Evolutionary conservation across 331 rosid species (phyloP).

Genomic region (Phaseolus coccineus): DNA sequence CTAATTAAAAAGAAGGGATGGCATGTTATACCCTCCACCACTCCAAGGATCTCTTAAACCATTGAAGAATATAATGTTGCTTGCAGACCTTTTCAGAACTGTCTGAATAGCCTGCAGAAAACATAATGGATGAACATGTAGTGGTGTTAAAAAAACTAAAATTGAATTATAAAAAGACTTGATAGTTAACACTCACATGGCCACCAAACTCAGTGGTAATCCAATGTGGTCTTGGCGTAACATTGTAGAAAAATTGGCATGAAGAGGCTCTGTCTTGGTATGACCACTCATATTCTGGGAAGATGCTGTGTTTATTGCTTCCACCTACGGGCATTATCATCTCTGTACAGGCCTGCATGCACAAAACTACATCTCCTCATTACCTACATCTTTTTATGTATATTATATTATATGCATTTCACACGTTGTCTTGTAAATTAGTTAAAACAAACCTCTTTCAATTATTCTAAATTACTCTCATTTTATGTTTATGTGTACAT

Average conservation of each 20-base stretch:
- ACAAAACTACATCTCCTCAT: background rate
- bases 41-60: constrained; percentile 99
- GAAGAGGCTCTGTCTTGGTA: constrained; percentile 15
- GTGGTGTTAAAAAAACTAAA: background rate
- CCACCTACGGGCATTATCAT: constrained; percentile 74
- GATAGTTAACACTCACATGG: constrained; percentile 47
- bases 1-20: background rate
- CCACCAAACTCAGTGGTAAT: constrained; percentile 84
- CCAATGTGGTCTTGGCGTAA: constrained; percentile 73
- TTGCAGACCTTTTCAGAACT: constrained; percentile 69
- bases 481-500: no score
- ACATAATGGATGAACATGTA: background rate
- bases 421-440: no score
- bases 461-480: no score
- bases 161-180: background rate
- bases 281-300: constrained; percentile 60
- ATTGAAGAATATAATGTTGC: constrained; percentile 91
- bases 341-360: constrained; percentile 80
- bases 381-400: background rate
- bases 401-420: no score
- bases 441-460: no score
- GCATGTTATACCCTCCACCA: constrained; percentile 81
- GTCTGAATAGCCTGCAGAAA: constrained; percentile 59
- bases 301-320: constrained; percentile 64
- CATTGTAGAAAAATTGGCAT: constrained; percentile 37